Evolutionary conservation across 2,329 filamentous ascomycete species (phyloP).

Genomic region (Ascochyta rabiei): DNA sequence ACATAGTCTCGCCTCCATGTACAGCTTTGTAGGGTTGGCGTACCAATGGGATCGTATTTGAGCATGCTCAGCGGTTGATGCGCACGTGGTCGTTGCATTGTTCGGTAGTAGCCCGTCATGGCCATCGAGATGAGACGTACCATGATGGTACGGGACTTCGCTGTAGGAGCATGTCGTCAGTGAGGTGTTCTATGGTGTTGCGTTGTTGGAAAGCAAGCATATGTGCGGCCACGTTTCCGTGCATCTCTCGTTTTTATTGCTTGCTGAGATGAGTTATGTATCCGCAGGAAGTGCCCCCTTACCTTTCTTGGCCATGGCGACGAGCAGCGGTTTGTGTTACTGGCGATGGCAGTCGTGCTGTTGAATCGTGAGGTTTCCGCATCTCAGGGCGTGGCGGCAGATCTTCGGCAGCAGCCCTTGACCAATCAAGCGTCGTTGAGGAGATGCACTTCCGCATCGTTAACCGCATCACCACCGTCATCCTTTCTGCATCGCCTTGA

Average conservation of each 20-base stretch:
- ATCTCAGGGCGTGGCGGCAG: constrained; percentile 22
- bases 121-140: constrained; percentile 98
- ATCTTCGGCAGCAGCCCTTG: constrained; percentile 20
- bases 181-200: neutral
- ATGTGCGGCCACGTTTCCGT: too few species aligned
- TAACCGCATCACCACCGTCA: too few species aligned
- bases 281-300: neutral
- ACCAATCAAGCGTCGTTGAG: constrained; percentile 29
- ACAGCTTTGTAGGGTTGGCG: constrained; percentile 28
- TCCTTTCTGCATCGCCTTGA: too few species aligned
- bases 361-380: constrained; percentile 27
- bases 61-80: constrained; percentile 91
- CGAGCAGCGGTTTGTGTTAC: constrained; percentile 13
- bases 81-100: constrained; percentile 79
- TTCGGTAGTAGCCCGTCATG: constrained; percentile 97
- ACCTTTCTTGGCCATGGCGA: constrained; percentile 48
- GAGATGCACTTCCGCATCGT: neutral
- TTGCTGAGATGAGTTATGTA: too few species aligned
- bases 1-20: neutral
- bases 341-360: constrained; percentile 21
- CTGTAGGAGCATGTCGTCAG: constrained; percentile 55
- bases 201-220: neutral
- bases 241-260: neutral
- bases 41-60: constrained; percentile 98
- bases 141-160: constrained; percentile 88